Evolutionary conservation across 306 rosid genomes (phyloP), one percentile per base, ranked within the genome.

Genomic region (Prunus mongolica): DNA sequence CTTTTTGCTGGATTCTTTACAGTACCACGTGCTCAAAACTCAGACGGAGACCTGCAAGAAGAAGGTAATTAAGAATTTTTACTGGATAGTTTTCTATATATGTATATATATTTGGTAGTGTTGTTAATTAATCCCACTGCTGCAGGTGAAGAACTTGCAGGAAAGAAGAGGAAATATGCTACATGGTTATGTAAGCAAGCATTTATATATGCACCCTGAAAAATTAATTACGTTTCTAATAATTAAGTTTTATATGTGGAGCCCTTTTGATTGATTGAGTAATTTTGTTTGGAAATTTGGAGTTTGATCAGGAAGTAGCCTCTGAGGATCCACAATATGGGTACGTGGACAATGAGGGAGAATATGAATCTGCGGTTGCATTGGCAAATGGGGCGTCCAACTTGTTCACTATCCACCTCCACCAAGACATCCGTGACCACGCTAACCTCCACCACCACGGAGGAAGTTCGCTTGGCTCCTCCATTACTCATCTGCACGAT

Each of bases 11-110:
- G 28, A 58, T 74, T 50, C 13, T 70, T 73, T 68, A 62, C 91
- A 92, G 97, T 49, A 81, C 16, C 90, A 92, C 69, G 91, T 88
- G 78, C 70, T 93, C 86, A 84, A 80, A 76, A 91, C 83, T 57
- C 78, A 86, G 60, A 85, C 89, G 38, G 86, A 80, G 1, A 91
- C 90, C 57, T 50, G 54, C 58, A 83, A 56, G 80, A 93, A 91
- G 83, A 93, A 84, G 97, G 98, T 93, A 6, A 57, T 49, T 67
- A 10, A 19, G 10, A 46, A 46, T 10, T 7, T 60, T 13, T 25
- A 13, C 19, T 60, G 19, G 15, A 22, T 20, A 57, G 24, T 20
- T 22, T 20, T 56, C 15, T 11, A 22, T 2, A 49, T 38, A 13
- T 10, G 0, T 12, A 49, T 49, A 38, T 57, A 22, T 57, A 54